These are phyloP conservation scores for Yarrowia sp. DNA, from an alignment of 805 yeast genomes.

Conservation along the genomic window DNA sequence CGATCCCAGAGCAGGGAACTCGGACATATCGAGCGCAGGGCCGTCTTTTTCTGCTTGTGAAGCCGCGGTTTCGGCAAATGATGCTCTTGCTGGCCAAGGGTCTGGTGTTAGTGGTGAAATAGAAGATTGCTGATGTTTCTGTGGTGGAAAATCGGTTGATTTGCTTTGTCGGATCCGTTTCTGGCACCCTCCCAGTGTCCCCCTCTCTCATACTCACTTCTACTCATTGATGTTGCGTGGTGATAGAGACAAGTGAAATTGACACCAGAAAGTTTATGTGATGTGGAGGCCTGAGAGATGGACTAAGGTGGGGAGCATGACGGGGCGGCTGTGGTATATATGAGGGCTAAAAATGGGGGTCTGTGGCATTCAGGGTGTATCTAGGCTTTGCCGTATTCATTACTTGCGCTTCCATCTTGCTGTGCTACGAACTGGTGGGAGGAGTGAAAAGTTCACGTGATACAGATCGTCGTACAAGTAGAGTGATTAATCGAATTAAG, in stretches of 20 bases:
- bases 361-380: no score
- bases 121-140: no score
- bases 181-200: background rate
- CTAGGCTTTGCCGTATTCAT: background rate
- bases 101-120: slow-evolving; percentile 17
- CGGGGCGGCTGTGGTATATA: background rate
- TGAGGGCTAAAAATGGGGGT: background rate
- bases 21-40: slow-evolving; percentile 43
- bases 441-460: background rate
- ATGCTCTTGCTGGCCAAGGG: slow-evolving; percentile 39
- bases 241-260: slow-evolving; percentile 28
- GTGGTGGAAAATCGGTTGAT: no score
- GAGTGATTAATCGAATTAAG: no score
- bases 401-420: background rate
- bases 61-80: slow-evolving; percentile 32
- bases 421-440: slow-evolving; percentile 8
- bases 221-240: slow-evolving; percentile 37
- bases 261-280: slow-evolving; percentile 29
- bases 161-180: no score
- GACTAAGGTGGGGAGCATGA: background rate
- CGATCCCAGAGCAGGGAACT: slow-evolving; percentile 46
- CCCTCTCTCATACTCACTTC: slow-evolving; percentile 21
- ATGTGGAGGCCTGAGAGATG: slow-evolving; percentile 2
- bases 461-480: background rate
- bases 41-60: slow-evolving; percentile 35